Evolutionary conservation across 2,329 filamentous ascomycete genomes (phyloP).

Genomic region (Colletotrichum sp.): DNA sequence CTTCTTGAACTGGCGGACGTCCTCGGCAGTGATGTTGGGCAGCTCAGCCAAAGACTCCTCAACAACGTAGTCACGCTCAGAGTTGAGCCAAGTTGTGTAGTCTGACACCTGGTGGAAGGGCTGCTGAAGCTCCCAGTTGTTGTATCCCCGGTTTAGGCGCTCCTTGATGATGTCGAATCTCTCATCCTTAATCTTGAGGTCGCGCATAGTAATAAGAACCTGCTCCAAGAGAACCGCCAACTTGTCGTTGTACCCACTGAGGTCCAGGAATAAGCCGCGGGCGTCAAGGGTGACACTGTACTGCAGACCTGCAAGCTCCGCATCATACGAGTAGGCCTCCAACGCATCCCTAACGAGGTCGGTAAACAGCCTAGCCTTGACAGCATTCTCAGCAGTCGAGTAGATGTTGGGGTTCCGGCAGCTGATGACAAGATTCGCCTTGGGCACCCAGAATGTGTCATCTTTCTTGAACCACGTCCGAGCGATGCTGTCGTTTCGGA

Average conservation of each 20-base stretch:
- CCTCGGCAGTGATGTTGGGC: slow-evolving; percentile 73
- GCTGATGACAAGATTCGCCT: slow-evolving; percentile 84
- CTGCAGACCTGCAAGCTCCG: slow-evolving; percentile 86
- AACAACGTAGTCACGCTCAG: slow-evolving; percentile 77
- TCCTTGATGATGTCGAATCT: slow-evolving; percentile 94
- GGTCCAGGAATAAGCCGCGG: slow-evolving; percentile 76
- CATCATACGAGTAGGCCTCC: slow-evolving; percentile 94
- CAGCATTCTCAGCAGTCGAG: slow-evolving; percentile 76
- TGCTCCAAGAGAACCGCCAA: slow-evolving; percentile 89
- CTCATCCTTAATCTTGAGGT: slow-evolving; percentile 83
- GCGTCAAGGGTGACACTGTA: slow-evolving; percentile 79
- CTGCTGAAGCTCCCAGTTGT: slow-evolving; percentile 87
- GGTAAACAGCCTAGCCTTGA: slow-evolving; percentile 81
- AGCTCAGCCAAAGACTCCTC: slow-evolving; percentile 83
- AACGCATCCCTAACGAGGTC: slow-evolving; percentile 88
- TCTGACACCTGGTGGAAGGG: slow-evolving; percentile 89
- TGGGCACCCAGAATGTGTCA: slow-evolving; percentile 97
- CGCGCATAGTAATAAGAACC: slow-evolving; percentile 81
- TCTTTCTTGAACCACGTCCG: slow-evolving; percentile 99
- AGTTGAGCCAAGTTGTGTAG: slow-evolving; percentile 80
- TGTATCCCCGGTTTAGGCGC: slow-evolving; percentile 74
- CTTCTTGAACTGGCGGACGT: slow-evolving; percentile 78
- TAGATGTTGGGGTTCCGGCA: slow-evolving; percentile 81
- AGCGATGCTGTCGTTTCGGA: slow-evolving; percentile 81
- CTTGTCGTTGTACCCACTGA: slow-evolving; percentile 97